Conservation (phyloP, 2,329 filamentous ascomycete genomes). For the Cladobotryum protrusum region DNA sequence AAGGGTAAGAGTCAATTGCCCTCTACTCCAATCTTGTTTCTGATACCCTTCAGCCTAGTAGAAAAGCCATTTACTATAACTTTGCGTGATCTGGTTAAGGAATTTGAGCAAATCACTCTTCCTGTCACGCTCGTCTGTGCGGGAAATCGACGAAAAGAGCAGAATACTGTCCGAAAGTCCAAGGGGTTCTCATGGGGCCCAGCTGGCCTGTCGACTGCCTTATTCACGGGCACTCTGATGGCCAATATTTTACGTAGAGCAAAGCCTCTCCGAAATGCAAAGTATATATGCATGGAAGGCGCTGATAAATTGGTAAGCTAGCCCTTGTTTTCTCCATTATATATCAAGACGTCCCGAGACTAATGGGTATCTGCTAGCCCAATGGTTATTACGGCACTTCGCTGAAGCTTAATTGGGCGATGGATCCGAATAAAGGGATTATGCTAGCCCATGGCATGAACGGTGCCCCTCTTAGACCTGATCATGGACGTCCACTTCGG, state of each 20-base stretch:
- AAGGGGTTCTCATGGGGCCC: conserved; percentile 95
- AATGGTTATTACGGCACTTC: conserved; percentile 88
- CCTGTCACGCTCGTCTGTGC: conserved; percentile 88
- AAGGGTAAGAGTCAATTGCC: conserved; percentile 43
- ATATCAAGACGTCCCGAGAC: no score
- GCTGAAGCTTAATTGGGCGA: conserved; percentile 79
- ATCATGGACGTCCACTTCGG: conserved; percentile 79
- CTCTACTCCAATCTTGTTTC: not conserved
- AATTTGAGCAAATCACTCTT: conserved; percentile 76
- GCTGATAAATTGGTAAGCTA: conserved; percentile 59
- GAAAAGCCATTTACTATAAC: conserved; percentile 67
- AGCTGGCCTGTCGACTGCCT: conserved; percentile 76
- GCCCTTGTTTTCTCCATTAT: no score
- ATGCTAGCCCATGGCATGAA: conserved; percentile 92
- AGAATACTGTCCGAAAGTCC: conserved; percentile 82
- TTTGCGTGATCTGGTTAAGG: conserved; percentile 62
- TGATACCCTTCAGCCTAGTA: conserved; percentile 45
- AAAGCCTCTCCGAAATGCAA: conserved; percentile 61
- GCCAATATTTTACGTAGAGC: conserved; percentile 64
- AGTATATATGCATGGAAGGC: conserved; percentile 86
- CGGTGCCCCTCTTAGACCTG: conserved; percentile 69
- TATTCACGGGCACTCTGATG: conserved; percentile 80
- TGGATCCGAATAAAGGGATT: conserved; percentile 76
- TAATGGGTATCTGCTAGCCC: conserved; percentile 34
- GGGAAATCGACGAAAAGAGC: conserved; percentile 86